Base-by-base conservation (phyloP, 2,329 filamentous ascomycete species). In the Hymenoscyphus infarciens region DNA sequence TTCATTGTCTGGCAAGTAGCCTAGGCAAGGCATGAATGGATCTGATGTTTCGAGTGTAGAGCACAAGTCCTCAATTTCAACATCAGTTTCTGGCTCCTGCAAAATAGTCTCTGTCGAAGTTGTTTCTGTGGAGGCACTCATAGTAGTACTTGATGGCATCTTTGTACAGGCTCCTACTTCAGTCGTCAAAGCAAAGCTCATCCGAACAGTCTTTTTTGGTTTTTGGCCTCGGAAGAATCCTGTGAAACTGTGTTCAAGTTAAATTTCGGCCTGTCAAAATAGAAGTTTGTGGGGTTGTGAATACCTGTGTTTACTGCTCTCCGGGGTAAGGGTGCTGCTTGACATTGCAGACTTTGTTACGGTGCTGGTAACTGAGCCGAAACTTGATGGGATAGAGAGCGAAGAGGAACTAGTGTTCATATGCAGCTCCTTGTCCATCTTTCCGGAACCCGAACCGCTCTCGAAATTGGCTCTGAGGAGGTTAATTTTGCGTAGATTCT, bases 41-140 rank as follows among this genome's bases (percentile, higher is more conserved):
- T 7, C 33, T 6, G 22, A 31, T 13, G 2, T 49, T 52, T 54
- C 42, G 25, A 70, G 15, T 16, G 61, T n/a, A 13, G 61, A 63
- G 35, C 68, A 70, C 2, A 69, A 39, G 57, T 67, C 63, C 3
- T 65, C 45, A 29, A 70, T 70, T 35, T 61, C 59, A 16, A 39
- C 59, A 3, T 63, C 53, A 39, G 38, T 13, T 3, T 35, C 31
- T n/a, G 42, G 5, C 10, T 49, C 45, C 11, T 22, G 45, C 11
- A 49, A 7, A 22, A 2, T 25, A 5, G 19, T 13, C 45, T 25
- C n/a, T 3, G 11, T 25, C 4, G 4, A 49, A 4, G 6, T 49
- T 22, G 7, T 49, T 49, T 49, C 45, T 13, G 45, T 25, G 22
- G 45, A 22, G 7, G 15, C n/a, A 42, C 16, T 13, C 1, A 19